Base-by-base conservation (phyloP, 2,329 filamentous ascomycete genomes). In the Beauveria brongniartii region DNA sequence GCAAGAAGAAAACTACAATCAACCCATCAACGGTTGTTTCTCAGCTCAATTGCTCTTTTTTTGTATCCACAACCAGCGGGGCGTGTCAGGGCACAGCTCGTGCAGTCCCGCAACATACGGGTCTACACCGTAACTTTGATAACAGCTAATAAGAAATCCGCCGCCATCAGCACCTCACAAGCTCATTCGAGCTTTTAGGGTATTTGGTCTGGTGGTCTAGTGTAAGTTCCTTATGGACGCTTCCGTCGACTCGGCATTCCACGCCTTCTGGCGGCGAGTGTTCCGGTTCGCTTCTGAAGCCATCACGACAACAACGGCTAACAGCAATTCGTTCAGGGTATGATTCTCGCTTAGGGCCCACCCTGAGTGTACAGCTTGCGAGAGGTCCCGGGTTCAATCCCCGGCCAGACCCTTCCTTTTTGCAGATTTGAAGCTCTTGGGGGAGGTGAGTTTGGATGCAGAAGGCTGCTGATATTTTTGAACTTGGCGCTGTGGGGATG, bases 301-400 rank as follows among this genome's bases (percentile, higher is more conserved):
- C 30, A 37, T 28, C 56, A 54, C 43, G 6, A 54, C 65, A 64
- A 67, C 67, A 68, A 8, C 16, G 30, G 24, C 55, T 57, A 57
- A 57, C 34, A 30, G 9, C 26, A 48, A 65, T 66, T 63, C 9
- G 7, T 37, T 37, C 44, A 57, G 55, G 69, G 69, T 70, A 69
- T 70, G 67, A 69, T 70, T 70, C 67, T 69, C 66, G 68, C 68
- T 68, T 69, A 70, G 68, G 69, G 68, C 26, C 64, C 57, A 66
- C 64, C 67, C 66, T 67, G 61, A 40, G 56, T 51, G 24, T 44
- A 56, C 52, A 68, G 34, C 34, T 37, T 76, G 74, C 74, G 74
- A 75, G 74, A 76, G 74, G 74, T 75, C 74, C 74, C 74, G 74
- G 73, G 74, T 75, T 76, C 74, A 73, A 76, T 75, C 72, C 74